Evolutionary conservation across 805 yeast genomes (phyloP).

Genomic region (Hagleromyces aurorensis): DNA sequence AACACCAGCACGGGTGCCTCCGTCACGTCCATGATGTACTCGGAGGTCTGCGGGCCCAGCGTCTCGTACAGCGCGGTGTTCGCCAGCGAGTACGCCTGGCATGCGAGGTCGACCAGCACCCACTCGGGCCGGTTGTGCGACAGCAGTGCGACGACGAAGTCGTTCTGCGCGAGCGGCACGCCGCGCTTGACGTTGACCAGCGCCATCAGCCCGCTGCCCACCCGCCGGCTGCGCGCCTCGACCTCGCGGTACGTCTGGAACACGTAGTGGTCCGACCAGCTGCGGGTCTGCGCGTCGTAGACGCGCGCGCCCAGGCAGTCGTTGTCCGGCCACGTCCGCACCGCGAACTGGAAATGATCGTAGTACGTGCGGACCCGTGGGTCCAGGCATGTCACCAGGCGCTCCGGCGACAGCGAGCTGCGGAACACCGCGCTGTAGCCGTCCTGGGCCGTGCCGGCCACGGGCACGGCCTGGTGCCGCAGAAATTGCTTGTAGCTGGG

Average conservation of each 20-base stretch:
- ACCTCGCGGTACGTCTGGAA: constrained; percentile 38
- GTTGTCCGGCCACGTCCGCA: constrained; percentile 29
- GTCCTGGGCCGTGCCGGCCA: constrained; percentile 32
- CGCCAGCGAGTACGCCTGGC: constrained; percentile 48
- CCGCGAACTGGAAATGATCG: constrained; percentile 38
- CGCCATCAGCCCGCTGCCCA: constrained; percentile 50
- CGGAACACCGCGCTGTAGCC: constrained; percentile 50
- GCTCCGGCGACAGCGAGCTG: constrained; percentile 31
- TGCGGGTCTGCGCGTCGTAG: constrained; percentile 27
- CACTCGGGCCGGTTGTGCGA: constrained; percentile 59
- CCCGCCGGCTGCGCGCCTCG: constrained; percentile 35
- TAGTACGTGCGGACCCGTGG: constrained; percentile 39
- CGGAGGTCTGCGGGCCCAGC: constrained; percentile 51
- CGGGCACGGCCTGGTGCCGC: constrained; percentile 29
- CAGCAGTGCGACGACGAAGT: constrained; percentile 48
- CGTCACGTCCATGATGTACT: constrained; percentile 52
- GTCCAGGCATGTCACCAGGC: constrained; percentile 34
- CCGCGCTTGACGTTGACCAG: constrained; percentile 34
- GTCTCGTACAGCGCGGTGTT: constrained; percentile 51
- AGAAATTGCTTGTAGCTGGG: constrained; percentile 19
- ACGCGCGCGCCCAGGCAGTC: constrained; percentile 43
- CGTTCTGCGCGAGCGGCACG: constrained; percentile 24
- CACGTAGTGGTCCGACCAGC: constrained; percentile 36
- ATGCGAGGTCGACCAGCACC: constrained; percentile 62
- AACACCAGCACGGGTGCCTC: constrained; percentile 54